Evolutionary conservation across 352 stramenopile genomes (phyloP).

Genomic region (Globisporangium polare): DNA sequence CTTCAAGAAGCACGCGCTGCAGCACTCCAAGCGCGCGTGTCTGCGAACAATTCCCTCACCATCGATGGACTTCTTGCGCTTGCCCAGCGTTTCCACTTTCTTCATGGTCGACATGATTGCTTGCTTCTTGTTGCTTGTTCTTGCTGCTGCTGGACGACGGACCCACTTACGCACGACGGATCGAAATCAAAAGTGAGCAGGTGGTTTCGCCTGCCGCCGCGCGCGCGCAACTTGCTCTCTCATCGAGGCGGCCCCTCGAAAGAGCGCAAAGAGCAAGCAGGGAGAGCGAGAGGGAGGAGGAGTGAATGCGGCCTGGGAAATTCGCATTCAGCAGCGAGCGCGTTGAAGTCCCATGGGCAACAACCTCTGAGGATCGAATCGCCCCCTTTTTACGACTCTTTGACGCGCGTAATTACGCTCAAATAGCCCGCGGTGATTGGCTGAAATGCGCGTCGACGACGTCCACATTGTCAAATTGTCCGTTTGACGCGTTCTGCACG

Average conservation of each 20-base stretch:
- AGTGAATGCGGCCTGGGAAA: not conserved
- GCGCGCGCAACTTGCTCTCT: not conserved
- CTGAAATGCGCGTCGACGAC: constrained; percentile 18
- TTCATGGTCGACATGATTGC: constrained; percentile 48
- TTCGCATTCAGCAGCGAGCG: constrained; percentile 8
- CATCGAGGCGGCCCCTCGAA: no score
- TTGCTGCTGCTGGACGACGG: constrained; percentile 8
- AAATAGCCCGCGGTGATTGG: constrained; percentile 32
- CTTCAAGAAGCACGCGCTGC: constrained; percentile 1
- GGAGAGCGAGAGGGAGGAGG: constrained; percentile 5
- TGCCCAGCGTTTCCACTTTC: constrained; percentile 81
- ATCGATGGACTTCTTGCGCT: constrained; percentile 88
- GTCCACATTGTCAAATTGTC: constrained; percentile 7
- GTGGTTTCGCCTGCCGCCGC: constrained; percentile 8
- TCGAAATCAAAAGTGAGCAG: constrained; percentile 16
- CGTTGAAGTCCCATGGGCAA: constrained; percentile 18
- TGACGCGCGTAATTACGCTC: constrained; percentile 12
- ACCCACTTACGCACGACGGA: constrained; percentile 16
- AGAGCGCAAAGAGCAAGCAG: not conserved
- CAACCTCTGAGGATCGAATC: constrained; percentile 15
- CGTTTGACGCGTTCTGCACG: not conserved
- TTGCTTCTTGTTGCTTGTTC: not conserved
- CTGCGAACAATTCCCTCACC: constrained; percentile 25
- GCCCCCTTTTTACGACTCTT: constrained; percentile 20
- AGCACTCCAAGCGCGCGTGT: no score